These are phyloP conservation scores for Martiniozyma abietophila DNA, from an alignment of 805 yeast genomes.

Conservation along the genomic window DNA sequence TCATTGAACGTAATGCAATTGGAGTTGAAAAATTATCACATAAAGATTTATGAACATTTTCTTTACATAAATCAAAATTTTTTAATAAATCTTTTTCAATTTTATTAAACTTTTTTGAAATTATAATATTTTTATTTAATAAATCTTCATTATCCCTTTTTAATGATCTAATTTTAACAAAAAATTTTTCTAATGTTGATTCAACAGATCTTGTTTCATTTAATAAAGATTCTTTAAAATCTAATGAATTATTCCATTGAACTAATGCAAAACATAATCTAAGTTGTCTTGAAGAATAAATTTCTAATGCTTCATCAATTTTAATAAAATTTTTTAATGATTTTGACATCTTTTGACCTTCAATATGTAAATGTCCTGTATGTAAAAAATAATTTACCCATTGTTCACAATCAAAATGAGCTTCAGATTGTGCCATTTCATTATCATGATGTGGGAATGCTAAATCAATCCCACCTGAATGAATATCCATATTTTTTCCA, in stretches of 20 bases:
- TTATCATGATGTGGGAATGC: slow-evolving; percentile 99
- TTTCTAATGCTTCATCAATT: slow-evolving; percentile 75
- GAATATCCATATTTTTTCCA: slow-evolving; percentile 83
- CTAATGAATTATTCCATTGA: slow-evolving; percentile 88
- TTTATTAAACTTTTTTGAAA: slow-evolving; percentile 52
- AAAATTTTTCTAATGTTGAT: slow-evolving; percentile 68
- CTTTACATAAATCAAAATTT: slow-evolving; percentile 40
- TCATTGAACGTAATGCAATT: slow-evolving; percentile 51
- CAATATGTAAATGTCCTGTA: slow-evolving; percentile 95
- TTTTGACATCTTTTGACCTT: slow-evolving; percentile 97
- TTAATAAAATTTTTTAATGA: slow-evolving; percentile 92
- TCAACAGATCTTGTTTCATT: slow-evolving; percentile 73
- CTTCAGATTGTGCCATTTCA: slow-evolving; percentile 95
- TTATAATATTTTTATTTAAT: slow-evolving; percentile 36
- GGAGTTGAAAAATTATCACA: slow-evolving; percentile 87
- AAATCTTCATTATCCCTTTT: slow-evolving; percentile 52
- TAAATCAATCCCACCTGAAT: slow-evolving; percentile 93
- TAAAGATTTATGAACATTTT: slow-evolving; percentile 63
- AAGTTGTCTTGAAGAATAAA: slow-evolving; percentile 69
- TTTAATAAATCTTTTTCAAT: slow-evolving; percentile 43
- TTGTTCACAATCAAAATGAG: slow-evolving; percentile 77
- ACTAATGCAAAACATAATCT: slow-evolving; percentile 85
- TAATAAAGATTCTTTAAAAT: slow-evolving; percentile 76
- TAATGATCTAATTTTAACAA: slow-evolving; percentile 79
- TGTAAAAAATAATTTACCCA: slow-evolving; percentile 97